Evolutionary conservation across 371 early-diverging fungal species (phyloP).

Genomic region (Apophysomyces variabilis): DNA sequence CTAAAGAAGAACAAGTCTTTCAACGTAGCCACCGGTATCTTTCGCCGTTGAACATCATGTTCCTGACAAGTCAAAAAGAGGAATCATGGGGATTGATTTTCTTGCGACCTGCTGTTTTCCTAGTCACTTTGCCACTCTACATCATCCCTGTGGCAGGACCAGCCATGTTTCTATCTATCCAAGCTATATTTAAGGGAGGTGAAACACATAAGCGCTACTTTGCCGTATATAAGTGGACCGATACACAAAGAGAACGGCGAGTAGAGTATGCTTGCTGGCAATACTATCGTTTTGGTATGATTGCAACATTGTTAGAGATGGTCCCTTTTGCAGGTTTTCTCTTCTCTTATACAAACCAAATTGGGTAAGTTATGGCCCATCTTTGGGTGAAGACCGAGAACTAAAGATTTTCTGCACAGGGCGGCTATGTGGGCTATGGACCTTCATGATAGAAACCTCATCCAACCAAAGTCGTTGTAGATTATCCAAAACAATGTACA

Average conservation of each 20-base stretch:
- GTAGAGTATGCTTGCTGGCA: conserved; percentile 37
- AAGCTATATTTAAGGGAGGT: conserved; percentile 41
- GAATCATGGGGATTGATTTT: conserved; percentile 29
- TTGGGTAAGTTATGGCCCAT: conserved; percentile 35
- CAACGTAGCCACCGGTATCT: conserved; percentile 20
- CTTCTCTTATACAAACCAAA: conserved; percentile 48
- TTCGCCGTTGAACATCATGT: conserved; percentile 38
- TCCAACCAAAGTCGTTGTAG: conserved; percentile 16
- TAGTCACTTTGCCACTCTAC: conserved; percentile 41
- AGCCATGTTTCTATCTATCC: conserved; percentile 32
- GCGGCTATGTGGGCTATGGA: conserved; percentile 52
- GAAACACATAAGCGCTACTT: conserved; percentile 42
- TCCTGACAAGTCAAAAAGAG: conserved; percentile 30
- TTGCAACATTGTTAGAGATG: conserved; percentile 47
- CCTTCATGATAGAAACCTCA: conserved; percentile 27
- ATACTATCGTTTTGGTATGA: conserved; percentile 46
- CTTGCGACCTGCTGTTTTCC: conserved; percentile 31
- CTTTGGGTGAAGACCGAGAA: background rate
- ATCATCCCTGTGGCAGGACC: conserved; percentile 42
- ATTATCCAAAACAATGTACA: background rate
- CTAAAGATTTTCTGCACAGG: conserved; percentile 16
- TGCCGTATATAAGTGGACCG: conserved; percentile 36
- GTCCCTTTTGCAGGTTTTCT: conserved; percentile 46
- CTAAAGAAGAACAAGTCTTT: background rate
- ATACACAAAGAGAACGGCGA: conserved; percentile 32